These are phyloP conservation scores for Acmispon strigosus DNA, from an alignment of 306 rosid species.

Conservation along the genomic window DNA sequence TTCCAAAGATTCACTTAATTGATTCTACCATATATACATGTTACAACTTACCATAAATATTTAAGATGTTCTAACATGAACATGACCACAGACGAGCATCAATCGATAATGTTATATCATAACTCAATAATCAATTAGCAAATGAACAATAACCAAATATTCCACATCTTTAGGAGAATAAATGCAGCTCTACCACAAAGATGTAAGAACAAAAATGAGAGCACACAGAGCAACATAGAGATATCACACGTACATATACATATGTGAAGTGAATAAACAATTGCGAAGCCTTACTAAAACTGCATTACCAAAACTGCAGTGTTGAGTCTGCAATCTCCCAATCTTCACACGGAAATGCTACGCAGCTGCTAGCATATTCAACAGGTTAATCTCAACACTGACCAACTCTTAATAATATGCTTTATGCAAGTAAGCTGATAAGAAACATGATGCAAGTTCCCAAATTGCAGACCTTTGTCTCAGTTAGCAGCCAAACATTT, in stretches of 20 bases:
- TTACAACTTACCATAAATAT: background rate
- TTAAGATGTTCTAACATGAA: background rate
- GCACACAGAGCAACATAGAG: background rate
- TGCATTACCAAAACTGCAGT: constrained; percentile 81
- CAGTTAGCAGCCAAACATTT: constrained; percentile 7
- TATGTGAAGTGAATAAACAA: background rate
- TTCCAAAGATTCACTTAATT: background rate
- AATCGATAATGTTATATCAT: background rate
- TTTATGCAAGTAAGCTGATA: constrained; percentile 16
- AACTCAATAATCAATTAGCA: constrained; percentile 6
- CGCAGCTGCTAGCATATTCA: constrained; percentile 59
- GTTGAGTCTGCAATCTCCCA: constrained; percentile 98
- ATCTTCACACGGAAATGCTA: constrained; percentile 90
- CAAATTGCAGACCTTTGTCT: background rate
- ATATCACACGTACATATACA: background rate
- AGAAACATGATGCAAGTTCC: constrained; percentile 19
- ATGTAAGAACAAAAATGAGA: background rate
- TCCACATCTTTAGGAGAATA: background rate
- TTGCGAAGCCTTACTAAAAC: constrained; percentile 11
- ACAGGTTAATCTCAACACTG: constrained; percentile 20
- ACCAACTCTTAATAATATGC: constrained; percentile 14
- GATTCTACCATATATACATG: background rate
- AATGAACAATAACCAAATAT: background rate
- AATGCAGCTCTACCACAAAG: background rate
- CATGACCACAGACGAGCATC: background rate